A percentile compares a stretch with the other conserved stretches of the same genome.
phyloP scores from a whole-genome alignment of 768 basidiomycete genomes.

The Trametopsis cervina region DNA sequence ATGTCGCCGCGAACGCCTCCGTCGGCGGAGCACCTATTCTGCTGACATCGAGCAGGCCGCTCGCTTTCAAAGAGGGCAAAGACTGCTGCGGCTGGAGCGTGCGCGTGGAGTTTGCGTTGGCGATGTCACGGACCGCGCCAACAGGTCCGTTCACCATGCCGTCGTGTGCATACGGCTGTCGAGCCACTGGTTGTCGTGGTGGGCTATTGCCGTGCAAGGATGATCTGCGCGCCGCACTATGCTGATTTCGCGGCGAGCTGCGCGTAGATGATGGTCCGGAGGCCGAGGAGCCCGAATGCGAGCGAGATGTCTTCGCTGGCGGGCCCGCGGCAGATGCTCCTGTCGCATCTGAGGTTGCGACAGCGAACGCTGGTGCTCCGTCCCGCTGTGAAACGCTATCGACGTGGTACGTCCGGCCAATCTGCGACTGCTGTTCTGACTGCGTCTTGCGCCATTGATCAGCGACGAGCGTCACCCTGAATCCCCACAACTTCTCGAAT shows the following conservation, averaged over 20 bases:
- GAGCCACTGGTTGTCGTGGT: background rate
- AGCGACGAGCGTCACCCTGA: conserved; percentile 27
- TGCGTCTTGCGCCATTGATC: conserved; percentile 23
- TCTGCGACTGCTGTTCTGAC: conserved; percentile 15
- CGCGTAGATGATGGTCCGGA: conserved; percentile 7
- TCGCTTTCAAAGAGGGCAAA: conserved; percentile 68
- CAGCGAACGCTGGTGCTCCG: conserved; percentile 7
- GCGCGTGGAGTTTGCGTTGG: background rate
- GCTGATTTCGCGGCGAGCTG: conserved; percentile 13
- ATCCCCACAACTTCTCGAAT: conserved; percentile 63
- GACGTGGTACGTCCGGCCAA: conserved; percentile 12
- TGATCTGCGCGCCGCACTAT: background rate
- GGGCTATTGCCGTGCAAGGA: background rate
- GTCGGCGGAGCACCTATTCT: conserved; percentile 20
- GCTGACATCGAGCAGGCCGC: conserved; percentile 54
- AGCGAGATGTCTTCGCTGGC: background rate
- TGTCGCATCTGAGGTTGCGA: background rate
- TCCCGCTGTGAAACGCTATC: conserved; percentile 10
- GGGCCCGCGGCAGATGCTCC: background rate
- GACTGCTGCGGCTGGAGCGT: conserved; percentile 25
- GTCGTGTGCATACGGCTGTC: background rate
- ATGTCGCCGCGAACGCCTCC: conserved; percentile 19
- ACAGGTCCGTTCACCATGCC: background rate
- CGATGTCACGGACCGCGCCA: too few species aligned
- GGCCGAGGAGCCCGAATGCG: background rate